Percentiles rank a stretch among this genome's conserved stretches.
phyloP scores from a whole-genome alignment of 2,329 filamentous ascomycete genomes.

The Neophaeococcomyces mojaviensis region DNA sequence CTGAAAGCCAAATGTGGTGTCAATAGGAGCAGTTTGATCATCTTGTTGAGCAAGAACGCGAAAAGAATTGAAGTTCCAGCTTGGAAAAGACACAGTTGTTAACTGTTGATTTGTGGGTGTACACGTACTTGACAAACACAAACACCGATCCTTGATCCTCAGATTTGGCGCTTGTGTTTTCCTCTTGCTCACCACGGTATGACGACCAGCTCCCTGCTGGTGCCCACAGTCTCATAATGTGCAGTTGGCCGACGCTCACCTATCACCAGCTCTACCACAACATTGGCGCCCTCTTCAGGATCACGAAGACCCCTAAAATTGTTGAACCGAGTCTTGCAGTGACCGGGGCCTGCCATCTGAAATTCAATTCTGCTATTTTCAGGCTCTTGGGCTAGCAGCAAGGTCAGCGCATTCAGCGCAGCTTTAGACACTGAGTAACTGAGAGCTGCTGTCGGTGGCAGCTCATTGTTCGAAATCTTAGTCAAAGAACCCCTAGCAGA shows the following conservation, averaged over 20 bases:
- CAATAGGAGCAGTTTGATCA: too few species aligned
- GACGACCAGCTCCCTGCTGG: neutral
- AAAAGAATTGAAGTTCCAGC: too few species aligned
- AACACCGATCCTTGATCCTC: neutral
- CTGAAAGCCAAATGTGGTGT: too few species aligned
- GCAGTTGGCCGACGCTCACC: neutral
- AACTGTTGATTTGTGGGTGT: too few species aligned
- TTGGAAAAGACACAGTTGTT: too few species aligned
- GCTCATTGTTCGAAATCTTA: too few species aligned
- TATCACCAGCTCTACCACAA: constrained; percentile 13
- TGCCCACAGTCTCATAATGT: neutral
- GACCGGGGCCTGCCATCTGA: constrained; percentile 9
- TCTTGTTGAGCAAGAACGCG: too few species aligned
- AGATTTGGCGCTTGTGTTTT: neutral
- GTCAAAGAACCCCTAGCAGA: constrained; percentile 27
- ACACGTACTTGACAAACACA: neutral
- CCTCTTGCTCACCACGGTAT: neutral
- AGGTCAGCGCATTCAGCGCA: too few species aligned
- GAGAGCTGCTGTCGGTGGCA: constrained; percentile 10
- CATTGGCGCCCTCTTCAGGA: constrained; percentile 12
- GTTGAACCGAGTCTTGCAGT: constrained; percentile 14
- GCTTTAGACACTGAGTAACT: too few species aligned
- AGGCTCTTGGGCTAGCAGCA: too few species aligned
- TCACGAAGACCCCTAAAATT: constrained; percentile 7
- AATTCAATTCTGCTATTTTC: constrained; percentile 9